Base-by-base conservation (phyloP, 108 stramenopile species). In the Chaetoceros muelleri region DNA sequence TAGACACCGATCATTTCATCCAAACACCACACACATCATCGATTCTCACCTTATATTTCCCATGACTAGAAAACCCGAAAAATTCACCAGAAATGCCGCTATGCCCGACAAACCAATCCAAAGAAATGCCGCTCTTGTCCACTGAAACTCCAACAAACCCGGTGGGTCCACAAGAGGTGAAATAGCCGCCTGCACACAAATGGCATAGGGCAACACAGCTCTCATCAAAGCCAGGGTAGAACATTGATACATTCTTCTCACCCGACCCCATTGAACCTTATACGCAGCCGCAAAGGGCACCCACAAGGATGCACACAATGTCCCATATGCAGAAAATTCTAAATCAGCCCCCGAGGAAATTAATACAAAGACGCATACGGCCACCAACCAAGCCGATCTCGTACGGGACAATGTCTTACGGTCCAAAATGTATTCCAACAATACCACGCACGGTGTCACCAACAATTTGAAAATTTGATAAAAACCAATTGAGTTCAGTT, bases 241-340 rank as follows among this genome's bases (percentile, higher is more conserved):
- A 30, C 55, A 57, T 16, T 27, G 30, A 40, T 21, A 31, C 2
- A 26, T 30, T 2, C 5, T 5, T 8, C 25, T 30, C 2, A 57
- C 34, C 2, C 55, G 27, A 23, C 55, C 55, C 34, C 30, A 57
- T 30, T 57, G 55, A 2, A 57, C 55, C 16, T 27, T 57, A 40
- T 57, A 57, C 3, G 17, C 30, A 22, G 55, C 55, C n/a, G 55
- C 55, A 30, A 57, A 30, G 1, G 55, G 55, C 30, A 57, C 55
- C 55, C 55, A 57, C 18, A 57, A 1, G 19, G 25, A 2, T 30
- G 48, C 48, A 49, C 48, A 49, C 7, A 49, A 7, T 49, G 48
- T 49, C n/a, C 48, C 48, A 49, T 5, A 16, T 49, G 7, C 18
- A 18, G 7, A 16, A 18, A 49, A 49, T 24, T 16, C 7, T 24